A percentile compares a stretch with the other conserved stretches of the same genome.
Evolutionary conservation across 1,139 yeast genomes (phyloP).

Genomic region (Yarrowia galli): DNA sequence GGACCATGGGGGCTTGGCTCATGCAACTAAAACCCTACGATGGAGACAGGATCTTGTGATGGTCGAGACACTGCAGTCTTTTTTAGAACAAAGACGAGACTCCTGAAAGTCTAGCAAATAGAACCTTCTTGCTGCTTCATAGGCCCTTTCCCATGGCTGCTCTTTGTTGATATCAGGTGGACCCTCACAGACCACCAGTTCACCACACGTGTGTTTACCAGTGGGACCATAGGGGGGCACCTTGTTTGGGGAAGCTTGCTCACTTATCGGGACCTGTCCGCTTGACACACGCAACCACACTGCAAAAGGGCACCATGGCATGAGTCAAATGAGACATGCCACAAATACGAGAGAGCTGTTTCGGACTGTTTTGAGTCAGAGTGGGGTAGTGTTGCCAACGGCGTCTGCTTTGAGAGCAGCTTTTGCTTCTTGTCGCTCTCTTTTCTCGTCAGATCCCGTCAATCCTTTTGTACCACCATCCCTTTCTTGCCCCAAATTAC

Average conservation of each 20-base stretch:
- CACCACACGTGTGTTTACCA: constrained; percentile 4
- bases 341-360: constrained; percentile 11
- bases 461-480: not conserved
- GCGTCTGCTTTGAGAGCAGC: constrained; percentile 13
- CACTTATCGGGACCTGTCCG: constrained; percentile 10
- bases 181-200: not conserved
- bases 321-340: constrained; percentile 28
- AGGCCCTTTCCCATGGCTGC: too few relatives aligned
- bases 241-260: constrained; percentile 27
- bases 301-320: constrained; percentile 1
- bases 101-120: constrained; percentile 25
- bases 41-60: constrained; percentile 20
- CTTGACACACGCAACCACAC: constrained; percentile 14
- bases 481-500: constrained; percentile 17
- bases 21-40: constrained; percentile 10
- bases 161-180: not conserved
- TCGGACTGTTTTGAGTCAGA: not conserved
- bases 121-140: constrained; percentile 1
- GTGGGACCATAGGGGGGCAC: not conserved
- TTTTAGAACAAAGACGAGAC: not conserved
- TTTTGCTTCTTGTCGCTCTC: not conserved
- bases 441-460: not conserved
- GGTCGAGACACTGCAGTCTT: not conserved
- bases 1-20: constrained; percentile 21
- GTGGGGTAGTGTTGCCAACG: constrained; percentile 21